These are phyloP conservation scores for Cyberlindnera americana DNA, from an alignment of 805 yeast species.

Conservation along the genomic window DNA sequence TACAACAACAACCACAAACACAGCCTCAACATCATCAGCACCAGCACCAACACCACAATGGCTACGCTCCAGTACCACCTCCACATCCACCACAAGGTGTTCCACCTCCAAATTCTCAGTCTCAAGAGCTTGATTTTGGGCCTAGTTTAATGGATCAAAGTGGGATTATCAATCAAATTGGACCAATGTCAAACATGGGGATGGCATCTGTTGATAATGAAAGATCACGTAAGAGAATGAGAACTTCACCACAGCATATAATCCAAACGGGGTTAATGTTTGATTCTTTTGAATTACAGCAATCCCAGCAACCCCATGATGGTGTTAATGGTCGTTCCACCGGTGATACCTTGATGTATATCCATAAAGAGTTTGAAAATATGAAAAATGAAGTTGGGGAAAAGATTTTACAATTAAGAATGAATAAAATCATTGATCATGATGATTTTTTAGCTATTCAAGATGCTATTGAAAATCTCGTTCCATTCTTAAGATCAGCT, in stretches of 20 bases:
- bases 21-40: slow-evolving; percentile 1
- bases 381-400: slow-evolving; percentile 23
- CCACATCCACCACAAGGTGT: not conserved
- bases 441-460: slow-evolving; percentile 21
- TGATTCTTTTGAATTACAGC: slow-evolving; percentile 12
- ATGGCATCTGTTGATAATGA: slow-evolving; percentile 6
- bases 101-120: slow-evolving; percentile 11
- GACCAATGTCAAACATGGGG: slow-evolving; percentile 1
- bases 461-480: slow-evolving; percentile 17
- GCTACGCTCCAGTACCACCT: slow-evolving; percentile 1
- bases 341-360: slow-evolving; percentile 23
- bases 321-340: slow-evolving; percentile 8
- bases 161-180: slow-evolving; percentile 10
- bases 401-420: slow-evolving; percentile 18
- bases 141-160: slow-evolving; percentile 8
- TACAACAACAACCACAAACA: not conserved
- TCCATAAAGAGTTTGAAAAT: slow-evolving; percentile 22
- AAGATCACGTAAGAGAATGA: slow-evolving; percentile 8
- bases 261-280: slow-evolving; percentile 10
- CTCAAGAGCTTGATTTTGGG: slow-evolving; percentile 10
- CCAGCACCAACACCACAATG: slow-evolving; percentile 7
- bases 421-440: slow-evolving; percentile 15
- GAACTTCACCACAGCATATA: slow-evolving; percentile 8
- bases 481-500: slow-evolving; percentile 22
- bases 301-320: not conserved